phyloP scores from a whole-genome alignment of 2,329 filamentous ascomycete genomes.

The Phaeomoniella chlamydospora region DNA sequence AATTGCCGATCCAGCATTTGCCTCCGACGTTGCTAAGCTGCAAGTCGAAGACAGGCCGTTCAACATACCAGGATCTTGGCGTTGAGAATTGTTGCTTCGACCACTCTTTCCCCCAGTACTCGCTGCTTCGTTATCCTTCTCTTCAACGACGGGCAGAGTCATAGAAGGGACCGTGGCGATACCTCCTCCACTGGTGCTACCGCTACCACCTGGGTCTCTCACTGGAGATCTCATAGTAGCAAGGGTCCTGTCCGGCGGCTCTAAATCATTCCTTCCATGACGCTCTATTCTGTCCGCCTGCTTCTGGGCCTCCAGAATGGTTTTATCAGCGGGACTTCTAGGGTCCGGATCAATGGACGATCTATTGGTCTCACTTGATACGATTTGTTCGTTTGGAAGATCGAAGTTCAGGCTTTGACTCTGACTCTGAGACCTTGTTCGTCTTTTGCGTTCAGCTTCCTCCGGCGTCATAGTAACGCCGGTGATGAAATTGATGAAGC shows the following conservation, averaged over 20 bases:
- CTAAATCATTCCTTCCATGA: conserved; percentile 29
- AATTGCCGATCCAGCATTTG: background rate
- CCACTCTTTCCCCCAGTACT: conserved; percentile 49
- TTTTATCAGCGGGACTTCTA: conserved; percentile 32
- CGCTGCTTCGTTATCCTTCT: conserved; percentile 62
- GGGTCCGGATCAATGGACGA: conserved; percentile 10
- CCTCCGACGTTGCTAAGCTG: background rate
- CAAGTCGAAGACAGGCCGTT: background rate
- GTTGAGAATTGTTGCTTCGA: conserved; percentile 21
- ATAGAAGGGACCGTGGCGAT: conserved; percentile 20
- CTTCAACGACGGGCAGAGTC: conserved; percentile 73
- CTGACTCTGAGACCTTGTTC: conserved; percentile 11
- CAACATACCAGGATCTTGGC: background rate
- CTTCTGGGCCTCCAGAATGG: conserved; percentile 47
- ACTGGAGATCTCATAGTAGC: conserved; percentile 41
- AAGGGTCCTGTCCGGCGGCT: conserved; percentile 49
- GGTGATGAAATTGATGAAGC: conserved; percentile 85
- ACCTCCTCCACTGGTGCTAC: conserved; percentile 37
- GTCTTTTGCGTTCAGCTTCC: conserved; percentile 50
- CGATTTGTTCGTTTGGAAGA: conserved; percentile 1
- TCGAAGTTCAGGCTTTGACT: background rate
- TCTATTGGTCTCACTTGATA: conserved; percentile 4
- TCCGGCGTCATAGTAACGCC: conserved; percentile 83
- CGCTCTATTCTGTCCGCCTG: conserved; percentile 40
- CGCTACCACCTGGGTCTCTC: conserved; percentile 22